phyloP scores from a whole-genome alignment of 768 basidiomycete genomes.

The Panaeolus papilionaceus region DNA sequence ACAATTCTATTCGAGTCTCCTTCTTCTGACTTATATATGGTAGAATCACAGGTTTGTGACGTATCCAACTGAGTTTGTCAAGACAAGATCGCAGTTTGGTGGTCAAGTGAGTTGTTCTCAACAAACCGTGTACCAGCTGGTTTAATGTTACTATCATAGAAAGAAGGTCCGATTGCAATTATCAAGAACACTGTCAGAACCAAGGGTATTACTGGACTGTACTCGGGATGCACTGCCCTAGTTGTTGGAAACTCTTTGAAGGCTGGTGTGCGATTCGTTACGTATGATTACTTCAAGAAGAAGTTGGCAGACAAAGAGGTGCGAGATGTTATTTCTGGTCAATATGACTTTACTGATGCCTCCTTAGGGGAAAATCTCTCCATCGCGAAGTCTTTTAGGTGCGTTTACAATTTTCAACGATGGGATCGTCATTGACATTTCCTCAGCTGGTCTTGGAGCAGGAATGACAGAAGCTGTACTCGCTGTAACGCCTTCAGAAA shows the following conservation, averaged over 20 bases:
- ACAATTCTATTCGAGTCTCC: slow-evolving; percentile 18
- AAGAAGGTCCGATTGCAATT: slow-evolving; percentile 75
- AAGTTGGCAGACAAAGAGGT: slow-evolving; percentile 86
- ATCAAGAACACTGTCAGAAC: slow-evolving; percentile 73
- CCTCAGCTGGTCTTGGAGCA: slow-evolving; percentile 77
- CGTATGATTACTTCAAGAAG: slow-evolving; percentile 92
- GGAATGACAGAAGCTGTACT: slow-evolving; percentile 93
- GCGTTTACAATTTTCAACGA: slow-evolving; percentile 18
- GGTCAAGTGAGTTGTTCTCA: slow-evolving; percentile 59
- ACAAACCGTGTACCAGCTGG: too few relatives aligned
- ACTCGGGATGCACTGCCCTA: slow-evolving; percentile 90
- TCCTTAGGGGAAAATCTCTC: slow-evolving; percentile 87
- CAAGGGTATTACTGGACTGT: slow-evolving; percentile 86
- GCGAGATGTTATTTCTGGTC: slow-evolving; percentile 25
- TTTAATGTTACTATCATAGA: slow-evolving; percentile 33
- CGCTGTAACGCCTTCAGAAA: slow-evolving; percentile 97
- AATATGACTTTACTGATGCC: slow-evolving; percentile 9
- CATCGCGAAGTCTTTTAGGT: slow-evolving; percentile 87
- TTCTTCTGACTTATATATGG: slow-evolving; percentile 38
- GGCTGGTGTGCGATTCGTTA: slow-evolving; percentile 95
- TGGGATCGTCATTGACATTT: not conserved
- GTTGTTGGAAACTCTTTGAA: slow-evolving; percentile 92
- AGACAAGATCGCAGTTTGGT: slow-evolving; percentile 93
- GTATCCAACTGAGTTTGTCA: slow-evolving; percentile 91
- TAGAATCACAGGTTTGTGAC: slow-evolving; percentile 72